A percentile compares a stretch with the other conserved stretches of the same genome.
phyloP scores from a whole-genome alignment of 257 asterid species.

The Gardenia jasminoides region DNA sequence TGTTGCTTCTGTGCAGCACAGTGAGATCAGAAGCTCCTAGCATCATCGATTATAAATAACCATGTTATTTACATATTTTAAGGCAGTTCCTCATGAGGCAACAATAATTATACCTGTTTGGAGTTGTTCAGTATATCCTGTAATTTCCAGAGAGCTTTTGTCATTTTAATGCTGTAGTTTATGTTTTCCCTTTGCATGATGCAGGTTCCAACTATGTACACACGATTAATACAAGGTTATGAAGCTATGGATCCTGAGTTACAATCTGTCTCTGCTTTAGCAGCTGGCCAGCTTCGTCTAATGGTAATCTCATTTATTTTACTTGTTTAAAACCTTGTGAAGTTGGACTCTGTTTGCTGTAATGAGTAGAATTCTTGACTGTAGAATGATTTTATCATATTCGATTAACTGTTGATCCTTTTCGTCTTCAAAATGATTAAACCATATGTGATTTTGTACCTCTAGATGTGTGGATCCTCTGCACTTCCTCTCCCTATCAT shows the following conservation, averaged over 20 bases:
- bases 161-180: slow-evolving; percentile 8
- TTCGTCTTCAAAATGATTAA: slow-evolving; percentile 1
- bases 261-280: slow-evolving; percentile 62
- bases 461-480: slow-evolving; percentile 98
- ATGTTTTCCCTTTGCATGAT: slow-evolving; percentile 4
- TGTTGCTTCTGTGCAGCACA: not conserved
- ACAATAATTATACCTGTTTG: not conserved
- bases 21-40: not conserved
- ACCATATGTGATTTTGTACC: not conserved
- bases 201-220: slow-evolving; percentile 96
- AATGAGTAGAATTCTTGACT: not conserved
- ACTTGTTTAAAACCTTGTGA: not conserved
- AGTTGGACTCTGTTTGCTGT: not conserved
- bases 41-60: not conserved
- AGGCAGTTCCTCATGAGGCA: not conserved
- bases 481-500: slow-evolving; percentile 96
- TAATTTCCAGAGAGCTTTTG: slow-evolving; percentile 1
- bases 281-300: slow-evolving; percentile 83
- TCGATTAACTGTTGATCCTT: not conserved
- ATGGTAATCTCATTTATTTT: slow-evolving; percentile 58
- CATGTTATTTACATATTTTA: not conserved
- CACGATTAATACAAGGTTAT: slow-evolving; percentile 92
- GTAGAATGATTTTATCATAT: not conserved
- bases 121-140: not conserved
- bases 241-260: slow-evolving; percentile 81